phyloP scores from a whole-genome alignment of 2,329 filamentous ascomycete genomes.

The Microsporum canis region DNA sequence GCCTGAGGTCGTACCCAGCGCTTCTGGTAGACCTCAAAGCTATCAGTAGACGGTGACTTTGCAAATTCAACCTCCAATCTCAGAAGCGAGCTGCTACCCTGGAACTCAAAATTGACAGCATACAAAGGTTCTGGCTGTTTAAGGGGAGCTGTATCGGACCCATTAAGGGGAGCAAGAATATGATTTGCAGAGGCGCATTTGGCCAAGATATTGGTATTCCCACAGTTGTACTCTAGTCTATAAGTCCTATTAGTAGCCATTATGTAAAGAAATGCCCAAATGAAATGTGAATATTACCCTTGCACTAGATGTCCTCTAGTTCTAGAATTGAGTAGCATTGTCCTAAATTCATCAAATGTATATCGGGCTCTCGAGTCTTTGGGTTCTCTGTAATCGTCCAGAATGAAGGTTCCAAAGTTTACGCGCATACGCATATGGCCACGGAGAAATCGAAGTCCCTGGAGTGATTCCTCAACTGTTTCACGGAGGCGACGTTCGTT shows the following conservation, averaged over 20 bases:
- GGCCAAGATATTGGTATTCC: constrained; percentile 20
- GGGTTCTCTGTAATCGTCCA: constrained; percentile 27
- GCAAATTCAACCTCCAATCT: constrained; percentile 31
- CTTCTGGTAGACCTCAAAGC: constrained; percentile 26
- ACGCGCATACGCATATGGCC: constrained; percentile 33
- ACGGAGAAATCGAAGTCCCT: constrained; percentile 23
- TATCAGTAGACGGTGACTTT: constrained; percentile 19
- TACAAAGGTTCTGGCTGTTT: constrained; percentile 23
- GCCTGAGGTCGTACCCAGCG: constrained; percentile 27
- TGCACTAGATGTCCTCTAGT: constrained; percentile 29
- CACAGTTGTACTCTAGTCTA: constrained; percentile 19
- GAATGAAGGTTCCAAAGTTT: constrained; percentile 32
- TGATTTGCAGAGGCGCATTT: constrained; percentile 21
- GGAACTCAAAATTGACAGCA: constrained; percentile 34
- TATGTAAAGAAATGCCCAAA: background rate
- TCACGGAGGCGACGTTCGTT: constrained; percentile 24
- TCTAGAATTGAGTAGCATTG: constrained; percentile 29
- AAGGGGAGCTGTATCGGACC: constrained; percentile 15
- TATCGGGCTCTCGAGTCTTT: constrained; percentile 20
- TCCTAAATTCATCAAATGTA: constrained; percentile 30
- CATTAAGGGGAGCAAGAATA: constrained; percentile 22
- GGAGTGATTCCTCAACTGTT: constrained; percentile 24
- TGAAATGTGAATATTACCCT: constrained; percentile 20
- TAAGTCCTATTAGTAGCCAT: background rate
- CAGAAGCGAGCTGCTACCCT: constrained; percentile 21